Evolutionary conservation across 345 rosid species (phyloP).

Genomic region (Populus simonii): DNA sequence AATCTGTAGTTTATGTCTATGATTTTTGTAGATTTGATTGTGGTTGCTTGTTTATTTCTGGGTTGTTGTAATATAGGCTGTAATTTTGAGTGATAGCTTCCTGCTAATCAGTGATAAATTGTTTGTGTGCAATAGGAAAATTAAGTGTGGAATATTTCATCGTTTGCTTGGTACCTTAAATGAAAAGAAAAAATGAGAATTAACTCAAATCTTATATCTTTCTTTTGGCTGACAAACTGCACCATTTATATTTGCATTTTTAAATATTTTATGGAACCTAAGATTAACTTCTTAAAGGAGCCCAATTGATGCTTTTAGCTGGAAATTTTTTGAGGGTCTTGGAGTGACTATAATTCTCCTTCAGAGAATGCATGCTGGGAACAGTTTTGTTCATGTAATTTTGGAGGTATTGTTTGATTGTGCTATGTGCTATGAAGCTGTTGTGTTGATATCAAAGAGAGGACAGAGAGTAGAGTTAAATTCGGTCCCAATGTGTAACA

Average conservation of each 20-base stretch:
- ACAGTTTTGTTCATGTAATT: background rate
- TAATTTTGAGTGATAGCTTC: background rate
- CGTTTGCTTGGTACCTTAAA: background rate
- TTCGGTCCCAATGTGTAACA: background rate
- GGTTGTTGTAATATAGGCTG: background rate
- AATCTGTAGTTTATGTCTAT: background rate
- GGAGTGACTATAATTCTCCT: background rate
- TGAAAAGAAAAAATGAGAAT: background rate
- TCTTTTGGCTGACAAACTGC: background rate
- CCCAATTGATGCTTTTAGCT: background rate
- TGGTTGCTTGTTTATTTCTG: background rate
- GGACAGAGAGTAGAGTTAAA: background rate
- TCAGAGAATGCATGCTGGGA: background rate
- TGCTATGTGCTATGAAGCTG: background rate
- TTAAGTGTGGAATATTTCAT: background rate
- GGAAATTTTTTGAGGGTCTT: background rate
- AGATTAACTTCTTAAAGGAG: background rate
- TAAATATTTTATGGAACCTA: background rate
- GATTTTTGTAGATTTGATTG: background rate
- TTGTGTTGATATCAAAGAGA: background rate
- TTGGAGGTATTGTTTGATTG: background rate
- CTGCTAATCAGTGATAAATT: background rate
- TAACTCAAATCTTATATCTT: background rate
- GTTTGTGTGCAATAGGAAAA: background rate
- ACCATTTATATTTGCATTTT: background rate